Conservation (phyloP, 371 early-diverging fungal genomes). For the Lichtheimia corymbifera region DNA sequence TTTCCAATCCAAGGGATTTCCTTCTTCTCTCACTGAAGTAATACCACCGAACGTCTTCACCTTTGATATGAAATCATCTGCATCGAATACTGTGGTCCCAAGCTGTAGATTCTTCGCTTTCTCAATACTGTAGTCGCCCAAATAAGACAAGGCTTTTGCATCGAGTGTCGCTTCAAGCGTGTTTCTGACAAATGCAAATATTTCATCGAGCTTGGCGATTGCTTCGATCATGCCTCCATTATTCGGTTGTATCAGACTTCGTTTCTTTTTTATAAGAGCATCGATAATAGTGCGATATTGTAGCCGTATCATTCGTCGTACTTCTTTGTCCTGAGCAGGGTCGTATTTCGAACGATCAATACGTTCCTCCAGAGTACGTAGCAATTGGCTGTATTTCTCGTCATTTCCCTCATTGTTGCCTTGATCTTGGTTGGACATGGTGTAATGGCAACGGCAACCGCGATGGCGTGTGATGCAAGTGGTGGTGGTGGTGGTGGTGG, state of each 20-base stretch:
- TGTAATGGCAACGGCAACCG: neutral
- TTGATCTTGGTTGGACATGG: neutral
- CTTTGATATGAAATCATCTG: slow-evolving; percentile 71
- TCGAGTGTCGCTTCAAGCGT: slow-evolving; percentile 91
- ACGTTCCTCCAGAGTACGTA: slow-evolving; percentile 2
- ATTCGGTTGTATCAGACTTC: slow-evolving; percentile 50
- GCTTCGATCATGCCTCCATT: slow-evolving; percentile 49
- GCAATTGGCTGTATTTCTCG: neutral
- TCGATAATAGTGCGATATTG: neutral
- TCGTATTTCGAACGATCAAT: slow-evolving; percentile 33
- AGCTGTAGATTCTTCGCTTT: slow-evolving; percentile 77
- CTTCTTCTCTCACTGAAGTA: neutral
- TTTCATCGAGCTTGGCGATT: slow-evolving; percentile 57
- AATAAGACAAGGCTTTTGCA: slow-evolving; percentile 70
- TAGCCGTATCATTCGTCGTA: slow-evolving; percentile 48
- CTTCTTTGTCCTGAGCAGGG: slow-evolving; percentile 49
- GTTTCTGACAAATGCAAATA: slow-evolving; percentile 62
- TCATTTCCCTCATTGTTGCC: neutral
- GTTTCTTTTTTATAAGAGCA: slow-evolving; percentile 32
- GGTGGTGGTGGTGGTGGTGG: neutral
- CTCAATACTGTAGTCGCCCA: slow-evolving; percentile 76
- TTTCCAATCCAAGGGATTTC: slow-evolving; percentile 59
- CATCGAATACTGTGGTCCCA: slow-evolving; percentile 67
- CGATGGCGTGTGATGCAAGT: neutral
- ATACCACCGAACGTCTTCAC: slow-evolving; percentile 48